A percentile compares a stretch with the other conserved stretches of the same genome.
These are phyloP conservation scores for Kewa caespitosa DNA, from an alignment of 179 eudicot genomes.

Conservation along the genomic window DNA sequence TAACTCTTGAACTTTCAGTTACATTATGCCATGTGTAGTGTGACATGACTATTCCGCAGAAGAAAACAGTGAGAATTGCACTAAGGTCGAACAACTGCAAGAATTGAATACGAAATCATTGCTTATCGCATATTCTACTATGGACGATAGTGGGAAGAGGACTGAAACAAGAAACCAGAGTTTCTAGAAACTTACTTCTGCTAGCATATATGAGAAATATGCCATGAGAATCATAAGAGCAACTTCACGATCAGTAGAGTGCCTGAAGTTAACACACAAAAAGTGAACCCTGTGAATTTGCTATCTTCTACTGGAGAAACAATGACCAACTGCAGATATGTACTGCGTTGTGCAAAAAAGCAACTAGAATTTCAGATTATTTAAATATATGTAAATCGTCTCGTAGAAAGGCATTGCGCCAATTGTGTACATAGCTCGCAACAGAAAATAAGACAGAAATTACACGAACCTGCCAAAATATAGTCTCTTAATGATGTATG, in stretches of 20 bases:
- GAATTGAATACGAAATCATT: not conserved
- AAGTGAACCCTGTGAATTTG: not conserved
- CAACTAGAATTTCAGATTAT: too few species aligned
- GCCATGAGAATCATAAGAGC: conserved; percentile 81
- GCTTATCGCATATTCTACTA: not conserved
- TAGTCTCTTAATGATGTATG: conserved; percentile 61
- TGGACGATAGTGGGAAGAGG: too few species aligned
- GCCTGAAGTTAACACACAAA: conserved; percentile 38
- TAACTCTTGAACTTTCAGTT: conserved; percentile 38
- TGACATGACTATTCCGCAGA: conserved; percentile 38
- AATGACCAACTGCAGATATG: not conserved
- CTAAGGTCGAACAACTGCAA: conserved; percentile 30
- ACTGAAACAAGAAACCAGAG: not conserved
- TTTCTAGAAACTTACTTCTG: conserved; percentile 46
- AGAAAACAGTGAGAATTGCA: conserved; percentile 36
- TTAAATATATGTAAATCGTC: too few species aligned
- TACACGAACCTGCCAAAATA: conserved; percentile 68
- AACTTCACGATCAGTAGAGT: conserved; percentile 72
- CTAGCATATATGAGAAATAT: conserved; percentile 64
- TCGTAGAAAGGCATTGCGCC: too few species aligned
- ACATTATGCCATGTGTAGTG: conserved; percentile 40
- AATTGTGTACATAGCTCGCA: too few species aligned
- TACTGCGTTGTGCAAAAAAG: too few species aligned
- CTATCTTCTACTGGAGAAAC: not conserved
- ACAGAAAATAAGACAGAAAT: not conserved